Conservation (phyloP, 768 basidiomycete species). For the Leccinum subtestaceum region DNA sequence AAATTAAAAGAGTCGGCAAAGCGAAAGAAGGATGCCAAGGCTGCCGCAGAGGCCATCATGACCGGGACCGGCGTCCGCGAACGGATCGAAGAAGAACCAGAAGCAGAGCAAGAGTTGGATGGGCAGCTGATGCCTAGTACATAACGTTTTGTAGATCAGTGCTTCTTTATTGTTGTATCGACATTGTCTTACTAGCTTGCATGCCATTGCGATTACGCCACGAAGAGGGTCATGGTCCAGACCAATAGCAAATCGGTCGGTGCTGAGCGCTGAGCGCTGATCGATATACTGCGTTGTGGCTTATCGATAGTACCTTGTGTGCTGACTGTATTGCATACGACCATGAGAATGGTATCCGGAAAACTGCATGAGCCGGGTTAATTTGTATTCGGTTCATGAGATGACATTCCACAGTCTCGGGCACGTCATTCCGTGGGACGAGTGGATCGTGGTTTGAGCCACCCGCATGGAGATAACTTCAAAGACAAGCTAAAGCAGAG, state of each 20-base stretch:
- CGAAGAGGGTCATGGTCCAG: neutral
- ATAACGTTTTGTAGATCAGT: neutral
- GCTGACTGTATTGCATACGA: neutral
- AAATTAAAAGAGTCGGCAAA: constrained; percentile 86
- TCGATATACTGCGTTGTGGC: neutral
- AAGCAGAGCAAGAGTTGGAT: constrained; percentile 60
- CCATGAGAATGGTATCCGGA: constrained; percentile 2
- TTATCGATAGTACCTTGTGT: neutral
- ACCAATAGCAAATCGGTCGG: neutral
- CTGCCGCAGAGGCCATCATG: constrained; percentile 45
- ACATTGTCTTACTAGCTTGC: constrained; percentile 13
- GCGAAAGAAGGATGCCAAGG: constrained; percentile 76
- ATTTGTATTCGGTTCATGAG: constrained; percentile 1
- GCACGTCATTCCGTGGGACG: neutral
- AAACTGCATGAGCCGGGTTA: neutral
- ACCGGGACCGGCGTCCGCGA: constrained; percentile 50
- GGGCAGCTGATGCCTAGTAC: constrained; percentile 4
- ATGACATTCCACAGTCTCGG: neutral
- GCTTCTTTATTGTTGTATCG: constrained; percentile 4
- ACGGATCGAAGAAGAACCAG: constrained; percentile 66
- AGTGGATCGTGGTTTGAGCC: neutral
- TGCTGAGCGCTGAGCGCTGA: neutral
- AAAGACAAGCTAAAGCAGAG: neutral
- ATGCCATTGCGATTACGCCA: neutral
- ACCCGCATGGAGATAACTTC: neutral